Percentiles rank a stretch among this genome's conserved stretches.
These are phyloP conservation scores for Diaporthe capsici DNA, from an alignment of 2,329 filamentous ascomycete species.

Conservation along the genomic window DNA sequence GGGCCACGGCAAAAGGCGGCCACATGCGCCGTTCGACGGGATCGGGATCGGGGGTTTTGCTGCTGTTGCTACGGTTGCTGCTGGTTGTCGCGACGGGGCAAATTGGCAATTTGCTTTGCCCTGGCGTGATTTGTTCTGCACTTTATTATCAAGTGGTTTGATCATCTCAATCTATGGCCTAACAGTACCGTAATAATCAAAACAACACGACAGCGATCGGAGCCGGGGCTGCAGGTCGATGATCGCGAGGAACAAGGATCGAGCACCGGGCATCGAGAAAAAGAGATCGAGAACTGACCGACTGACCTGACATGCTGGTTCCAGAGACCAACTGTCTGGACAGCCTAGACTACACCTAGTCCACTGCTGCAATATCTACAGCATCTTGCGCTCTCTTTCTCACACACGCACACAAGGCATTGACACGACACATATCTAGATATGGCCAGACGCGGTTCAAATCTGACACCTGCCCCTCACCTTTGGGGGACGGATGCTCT, in stretches of 20 bases:
- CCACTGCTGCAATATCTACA: neutral
- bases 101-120: constrained; percentile 22
- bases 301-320: neutral
- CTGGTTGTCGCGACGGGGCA: neutral
- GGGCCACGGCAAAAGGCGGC: constrained; percentile 6
- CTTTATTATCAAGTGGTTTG: neutral
- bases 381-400: neutral
- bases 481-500: neutral
- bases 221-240: constrained; percentile 5
- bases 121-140: neutral
- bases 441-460: constrained; percentile 10
- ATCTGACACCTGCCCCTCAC: neutral
- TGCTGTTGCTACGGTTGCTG: neutral
- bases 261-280: neutral
- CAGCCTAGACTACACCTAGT: neutral
- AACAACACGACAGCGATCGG: neutral
- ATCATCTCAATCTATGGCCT: neutral
- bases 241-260: neutral
- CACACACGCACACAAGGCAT: neutral
- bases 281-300: too few relatives aligned
- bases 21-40: neutral
- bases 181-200: neutral
- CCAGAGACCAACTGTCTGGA: neutral
- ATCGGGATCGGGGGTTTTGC: neutral
- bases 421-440: neutral